A percentile compares a stretch with the other conserved stretches of the same genome.
Evolutionary conservation across 2,329 filamentous ascomycete species (phyloP).

Genomic region (Neonectria neomacrospora): DNA sequence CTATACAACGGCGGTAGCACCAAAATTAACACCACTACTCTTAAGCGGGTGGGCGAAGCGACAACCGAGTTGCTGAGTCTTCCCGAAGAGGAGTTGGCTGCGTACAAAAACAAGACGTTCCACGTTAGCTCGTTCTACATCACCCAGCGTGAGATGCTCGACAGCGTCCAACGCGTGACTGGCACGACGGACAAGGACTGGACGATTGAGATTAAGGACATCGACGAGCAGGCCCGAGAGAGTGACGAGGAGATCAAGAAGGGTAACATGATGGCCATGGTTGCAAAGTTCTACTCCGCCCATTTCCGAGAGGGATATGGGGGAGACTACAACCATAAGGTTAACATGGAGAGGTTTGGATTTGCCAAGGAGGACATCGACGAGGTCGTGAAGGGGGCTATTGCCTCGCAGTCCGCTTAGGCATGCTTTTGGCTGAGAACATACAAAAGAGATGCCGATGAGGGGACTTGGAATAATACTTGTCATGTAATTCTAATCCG

Average conservation of each 20-base stretch:
- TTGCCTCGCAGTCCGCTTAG: constrained; percentile 1
- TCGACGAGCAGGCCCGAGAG: constrained; percentile 23
- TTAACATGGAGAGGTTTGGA: constrained; percentile 42
- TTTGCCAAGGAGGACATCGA: constrained; percentile 46
- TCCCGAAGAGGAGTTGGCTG: constrained; percentile 45
- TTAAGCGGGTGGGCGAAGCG: constrained; percentile 49
- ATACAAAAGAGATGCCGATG: too few relatives aligned
- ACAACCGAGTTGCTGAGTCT: constrained; percentile 50
- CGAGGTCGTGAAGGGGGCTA: constrained; percentile 36
- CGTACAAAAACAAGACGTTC: constrained; percentile 49
- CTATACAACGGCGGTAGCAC: constrained; percentile 47
- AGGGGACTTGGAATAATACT: background rate
- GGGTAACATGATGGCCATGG: constrained; percentile 36
- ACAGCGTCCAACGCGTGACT: constrained; percentile 67
- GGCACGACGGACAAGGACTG: constrained; percentile 64
- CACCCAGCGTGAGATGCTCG: constrained; percentile 72
- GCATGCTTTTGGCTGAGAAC: background rate
- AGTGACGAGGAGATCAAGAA: constrained; percentile 30
- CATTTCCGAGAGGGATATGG: constrained; percentile 47
- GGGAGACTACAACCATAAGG: constrained; percentile 48
- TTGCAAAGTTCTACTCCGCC: constrained; percentile 42
- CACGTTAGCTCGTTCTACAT: constrained; percentile 65
- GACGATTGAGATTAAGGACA: constrained; percentile 25
- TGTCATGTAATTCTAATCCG: background rate
- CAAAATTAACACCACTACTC: constrained; percentile 45